A percentile compares a stretch with the other conserved stretches of the same genome.
phyloP scores from a whole-genome alignment of 148 eudicot genomes.

The Euryodendron excelsum region DNA sequence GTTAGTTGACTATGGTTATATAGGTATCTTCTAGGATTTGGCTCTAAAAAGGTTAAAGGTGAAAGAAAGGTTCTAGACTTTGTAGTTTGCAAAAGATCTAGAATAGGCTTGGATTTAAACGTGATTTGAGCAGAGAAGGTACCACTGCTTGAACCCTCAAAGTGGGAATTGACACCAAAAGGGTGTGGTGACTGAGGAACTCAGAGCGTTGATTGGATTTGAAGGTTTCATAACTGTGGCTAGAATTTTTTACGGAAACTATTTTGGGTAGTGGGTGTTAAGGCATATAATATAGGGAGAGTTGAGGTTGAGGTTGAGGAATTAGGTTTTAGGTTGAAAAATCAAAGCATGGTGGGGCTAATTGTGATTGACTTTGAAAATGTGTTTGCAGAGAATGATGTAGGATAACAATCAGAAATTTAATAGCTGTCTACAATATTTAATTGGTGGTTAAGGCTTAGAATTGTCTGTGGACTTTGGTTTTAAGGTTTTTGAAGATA shows the following conservation, averaged over 20 bases:
- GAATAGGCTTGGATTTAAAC: neutral
- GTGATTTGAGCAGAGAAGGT: neutral
- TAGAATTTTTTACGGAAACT: neutral
- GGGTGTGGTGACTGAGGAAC: no score
- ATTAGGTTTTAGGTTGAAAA: neutral
- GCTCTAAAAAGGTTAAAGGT: neutral
- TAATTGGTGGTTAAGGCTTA: neutral
- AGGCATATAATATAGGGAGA: neutral
- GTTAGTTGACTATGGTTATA: neutral
- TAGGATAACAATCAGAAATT: neutral
- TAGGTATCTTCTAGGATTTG: neutral
- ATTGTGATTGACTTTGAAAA: neutral
- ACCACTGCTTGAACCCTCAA: no score
- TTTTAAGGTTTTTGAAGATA: neutral
- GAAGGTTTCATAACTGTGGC: neutral
- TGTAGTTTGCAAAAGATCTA: neutral
- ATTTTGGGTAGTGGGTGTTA: neutral
- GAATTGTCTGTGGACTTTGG: neutral
- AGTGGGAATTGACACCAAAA: no score
- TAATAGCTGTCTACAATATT: neutral
- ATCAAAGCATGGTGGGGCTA: neutral
- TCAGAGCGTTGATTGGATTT: no score
- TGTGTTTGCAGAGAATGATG: neutral
- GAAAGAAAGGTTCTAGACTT: neutral
- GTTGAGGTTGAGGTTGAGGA: neutral